phyloP scores from a whole-genome alignment of 1,284 basidiomycete species.

The Ceratobasidium sp. region DNA sequence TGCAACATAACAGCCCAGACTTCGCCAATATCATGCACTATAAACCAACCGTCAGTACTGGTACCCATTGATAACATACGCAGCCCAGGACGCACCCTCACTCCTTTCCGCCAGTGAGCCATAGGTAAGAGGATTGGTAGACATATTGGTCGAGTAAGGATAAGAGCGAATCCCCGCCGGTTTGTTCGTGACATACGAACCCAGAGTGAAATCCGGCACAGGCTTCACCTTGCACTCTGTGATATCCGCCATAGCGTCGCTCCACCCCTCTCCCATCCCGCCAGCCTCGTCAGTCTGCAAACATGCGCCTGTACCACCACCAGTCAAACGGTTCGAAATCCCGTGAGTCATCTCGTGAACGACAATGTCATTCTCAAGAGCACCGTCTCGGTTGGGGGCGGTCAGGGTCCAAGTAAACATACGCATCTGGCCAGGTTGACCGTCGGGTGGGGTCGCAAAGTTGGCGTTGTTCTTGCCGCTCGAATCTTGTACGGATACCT shows the following conservation, averaged over 20 bases:
- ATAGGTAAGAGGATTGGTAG: constrained; percentile 37
- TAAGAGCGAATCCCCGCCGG: constrained; percentile 19
- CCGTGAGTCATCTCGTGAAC: constrained; percentile 42
- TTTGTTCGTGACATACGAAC: constrained; percentile 11
- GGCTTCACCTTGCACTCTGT: constrained; percentile 31
- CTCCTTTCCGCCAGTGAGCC: constrained; percentile 8
- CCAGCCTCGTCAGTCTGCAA: constrained; percentile 43
- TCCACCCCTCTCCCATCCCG: constrained; percentile 48
- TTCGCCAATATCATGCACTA: constrained; percentile 43
- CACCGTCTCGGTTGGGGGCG: constrained; percentile 44
- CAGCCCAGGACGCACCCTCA: constrained; percentile 18
- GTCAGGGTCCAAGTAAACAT: constrained; percentile 46
- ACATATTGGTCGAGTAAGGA: constrained; percentile 43
- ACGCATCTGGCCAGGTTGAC: constrained; percentile 41
- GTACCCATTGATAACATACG: no score
- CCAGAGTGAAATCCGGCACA: constrained; percentile 41
- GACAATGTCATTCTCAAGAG: no score
- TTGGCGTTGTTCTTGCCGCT: constrained; percentile 47
- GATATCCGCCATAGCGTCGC: constrained; percentile 42
- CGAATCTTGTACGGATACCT: constrained; percentile 46
- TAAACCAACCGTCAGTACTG: not conserved
- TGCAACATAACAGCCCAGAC: constrained; percentile 45
- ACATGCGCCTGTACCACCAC: constrained; percentile 39
- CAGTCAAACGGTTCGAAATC: constrained; percentile 39
- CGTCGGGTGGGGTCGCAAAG: constrained; percentile 43